A percentile compares a stretch with the other conserved stretches of the same genome.
Evolutionary conservation across 1,139 yeast genomes (phyloP).

Genomic region (Kodamaea anthophila): DNA sequence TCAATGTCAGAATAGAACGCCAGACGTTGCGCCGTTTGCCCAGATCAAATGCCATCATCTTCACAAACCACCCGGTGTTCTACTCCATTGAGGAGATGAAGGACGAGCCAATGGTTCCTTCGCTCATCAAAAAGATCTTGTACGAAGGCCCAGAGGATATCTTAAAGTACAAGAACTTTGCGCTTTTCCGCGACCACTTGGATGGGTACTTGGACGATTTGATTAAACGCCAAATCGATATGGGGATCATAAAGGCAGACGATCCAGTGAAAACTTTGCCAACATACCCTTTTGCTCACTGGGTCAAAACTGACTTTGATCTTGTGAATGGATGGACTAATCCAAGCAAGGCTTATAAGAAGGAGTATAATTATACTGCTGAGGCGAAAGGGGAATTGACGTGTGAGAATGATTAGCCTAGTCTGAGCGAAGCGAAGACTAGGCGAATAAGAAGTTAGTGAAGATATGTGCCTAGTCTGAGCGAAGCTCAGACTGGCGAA

Average conservation of each 20-base stretch:
- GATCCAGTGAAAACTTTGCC: slow-evolving; percentile 56
- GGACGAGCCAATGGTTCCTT: slow-evolving; percentile 71
- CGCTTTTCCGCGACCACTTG: slow-evolving; percentile 51
- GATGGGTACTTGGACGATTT: slow-evolving; percentile 51
- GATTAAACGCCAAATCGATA: slow-evolving; percentile 50
- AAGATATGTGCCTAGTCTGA: too few relatives aligned
- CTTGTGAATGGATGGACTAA: slow-evolving; percentile 40
- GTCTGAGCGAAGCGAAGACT: too few relatives aligned
- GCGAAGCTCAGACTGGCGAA: too few relatives aligned
- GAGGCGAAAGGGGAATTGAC: slow-evolving; percentile 16
- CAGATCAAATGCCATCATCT: slow-evolving; percentile 41
- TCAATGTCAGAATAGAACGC: slow-evolving; percentile 55
- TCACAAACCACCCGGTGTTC: slow-evolving; percentile 64
- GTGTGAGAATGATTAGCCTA: slow-evolving; percentile 15
- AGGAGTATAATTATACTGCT: slow-evolving; percentile 17
- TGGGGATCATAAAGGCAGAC: slow-evolving; percentile 49
- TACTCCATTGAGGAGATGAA: slow-evolving; percentile 71
- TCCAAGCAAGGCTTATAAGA: slow-evolving; percentile 26
- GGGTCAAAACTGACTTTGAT: slow-evolving; percentile 39
- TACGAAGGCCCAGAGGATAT: slow-evolving; percentile 64
- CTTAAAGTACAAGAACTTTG: slow-evolving; percentile 57
- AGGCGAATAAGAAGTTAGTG: too few relatives aligned
- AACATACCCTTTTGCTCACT: slow-evolving; percentile 56
- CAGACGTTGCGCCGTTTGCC: slow-evolving; percentile 48
- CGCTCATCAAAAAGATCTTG: slow-evolving; percentile 53